Base-by-base conservation (phyloP, 2,329 filamentous ascomycete species). In the Fusarium anthophilum region DNA sequence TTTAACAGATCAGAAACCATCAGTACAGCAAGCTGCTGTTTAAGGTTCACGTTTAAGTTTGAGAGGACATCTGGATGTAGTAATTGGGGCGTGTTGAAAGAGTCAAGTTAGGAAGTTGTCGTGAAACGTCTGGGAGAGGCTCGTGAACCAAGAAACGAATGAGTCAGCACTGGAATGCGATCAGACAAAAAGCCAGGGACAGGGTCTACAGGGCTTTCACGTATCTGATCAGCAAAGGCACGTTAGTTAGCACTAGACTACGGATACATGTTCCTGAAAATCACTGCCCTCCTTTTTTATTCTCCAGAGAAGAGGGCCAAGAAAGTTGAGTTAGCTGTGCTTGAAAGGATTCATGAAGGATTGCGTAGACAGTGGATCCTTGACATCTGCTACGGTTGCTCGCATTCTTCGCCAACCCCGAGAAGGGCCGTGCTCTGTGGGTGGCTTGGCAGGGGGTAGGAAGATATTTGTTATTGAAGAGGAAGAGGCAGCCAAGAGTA, bases 361-460 rank as follows among this genome's bases (percentile, higher is more conserved):
- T 72, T 70, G 72, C 63, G 71, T 70, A 73, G 59, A 41, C 66
- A 30, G 70, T 74, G 70, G 70, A 71, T 50, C 69, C 53, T 57
- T 47, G 53, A 66, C 60, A 66, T 59, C 56, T 66, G 66, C 65
- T 44, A 74, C 63, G 63, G 72, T 26, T 59, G 24, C 56, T 51
- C 58, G 61, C 76, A 74, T 78, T 67, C 69, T 66, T 77, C 61
- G 72, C 65, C 35, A 66, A 68, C 74, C 64, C 76, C 76, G 76
- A 78, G 63, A 59, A 43, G 66, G 76, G 64, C 72, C 74, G 76
- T 75, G 69, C 63, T 54, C 30, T 70, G 39, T 59, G 62, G 45
- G 59, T 55, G 44, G 66, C 58, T 66, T 63, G 63, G 58, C 72
- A 69, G 67, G 72, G 71, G 71, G 64, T 37, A 30, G 30, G 32